Percentiles rank a stretch among this genome's conserved stretches.
These are phyloP conservation scores for Besnoitia besnoiti DNA, from an alignment of 169 alveolate species.

Conservation along the genomic window DNA sequence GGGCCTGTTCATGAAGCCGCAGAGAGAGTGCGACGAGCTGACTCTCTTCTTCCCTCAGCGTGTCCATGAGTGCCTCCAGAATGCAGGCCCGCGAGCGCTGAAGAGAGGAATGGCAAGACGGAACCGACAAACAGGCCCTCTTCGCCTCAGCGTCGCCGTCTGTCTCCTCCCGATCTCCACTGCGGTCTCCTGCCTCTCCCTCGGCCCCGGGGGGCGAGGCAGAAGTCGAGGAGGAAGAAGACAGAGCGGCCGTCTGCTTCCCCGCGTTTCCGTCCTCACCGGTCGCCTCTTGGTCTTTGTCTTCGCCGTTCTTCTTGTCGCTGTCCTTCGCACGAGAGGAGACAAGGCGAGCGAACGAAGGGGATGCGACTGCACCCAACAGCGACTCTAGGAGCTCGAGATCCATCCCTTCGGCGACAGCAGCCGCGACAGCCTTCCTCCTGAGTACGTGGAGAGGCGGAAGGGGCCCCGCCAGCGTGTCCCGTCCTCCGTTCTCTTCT, in stretches of 20 bases:
- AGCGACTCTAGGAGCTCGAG: not conserved
- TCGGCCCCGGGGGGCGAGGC: not conserved
- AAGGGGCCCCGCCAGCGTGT: not conserved
- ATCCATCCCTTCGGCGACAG: conserved; percentile 35
- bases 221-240: not conserved
- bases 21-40: not conserved
- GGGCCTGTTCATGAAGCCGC: conserved; percentile 30
- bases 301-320: not conserved
- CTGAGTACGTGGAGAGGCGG: not conserved
- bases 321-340: not conserved
- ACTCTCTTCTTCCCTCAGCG: conserved; percentile 1
- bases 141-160: not conserved
- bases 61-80: conserved; percentile 6
- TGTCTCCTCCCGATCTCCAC: not conserved
- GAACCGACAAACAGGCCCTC: not conserved
- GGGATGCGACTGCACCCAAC: not conserved
- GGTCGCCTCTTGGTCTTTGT: not conserved
- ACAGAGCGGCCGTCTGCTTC: not conserved
- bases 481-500: not conserved
- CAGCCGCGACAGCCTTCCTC: conserved; percentile 23
- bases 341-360: not conserved
- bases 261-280: not conserved
- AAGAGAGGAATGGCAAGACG: not conserved
- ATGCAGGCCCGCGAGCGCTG: not conserved
- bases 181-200: not conserved